These are phyloP conservation scores for Hypoxylon fragiforme DNA, from an alignment of 495 filamentous ascomycete species.

Conservation along the genomic window DNA sequence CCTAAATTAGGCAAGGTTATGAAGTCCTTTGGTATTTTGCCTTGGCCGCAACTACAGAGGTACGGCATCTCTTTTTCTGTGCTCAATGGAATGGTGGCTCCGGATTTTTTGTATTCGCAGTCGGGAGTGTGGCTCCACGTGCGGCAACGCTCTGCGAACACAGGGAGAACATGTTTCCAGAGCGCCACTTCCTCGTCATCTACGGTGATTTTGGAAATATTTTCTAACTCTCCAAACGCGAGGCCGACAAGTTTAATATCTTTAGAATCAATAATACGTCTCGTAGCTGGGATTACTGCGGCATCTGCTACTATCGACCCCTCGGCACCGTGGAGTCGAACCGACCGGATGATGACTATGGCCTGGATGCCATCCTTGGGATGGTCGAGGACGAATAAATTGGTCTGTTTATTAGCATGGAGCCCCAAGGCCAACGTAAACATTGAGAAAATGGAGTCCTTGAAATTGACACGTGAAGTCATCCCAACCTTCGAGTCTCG, in stretches of 20 bases:
- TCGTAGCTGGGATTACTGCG: slow-evolving; percentile 51
- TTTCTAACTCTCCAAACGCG: slow-evolving; percentile 27
- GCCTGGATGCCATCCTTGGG: slow-evolving; percentile 38
- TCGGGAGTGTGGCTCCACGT: slow-evolving; percentile 50
- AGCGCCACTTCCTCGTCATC: slow-evolving; percentile 49
- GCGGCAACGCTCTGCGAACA: slow-evolving; percentile 57
- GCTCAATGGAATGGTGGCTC: slow-evolving; percentile 35
- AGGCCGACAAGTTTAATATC: slow-evolving; percentile 39
- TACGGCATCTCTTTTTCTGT: slow-evolving; percentile 29
- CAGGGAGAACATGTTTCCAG: slow-evolving; percentile 55
- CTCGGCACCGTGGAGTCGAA: slow-evolving; percentile 47
- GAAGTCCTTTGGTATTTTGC: slow-evolving; percentile 37
- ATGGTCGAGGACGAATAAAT: slow-evolving; percentile 44
- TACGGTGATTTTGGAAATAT: slow-evolving; percentile 39
- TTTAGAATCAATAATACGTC: slow-evolving; percentile 19
- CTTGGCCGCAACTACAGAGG: slow-evolving; percentile 45
- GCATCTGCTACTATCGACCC: slow-evolving; percentile 52
- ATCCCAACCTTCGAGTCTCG: slow-evolving; percentile 21
- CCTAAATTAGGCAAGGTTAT: slow-evolving; percentile 40
- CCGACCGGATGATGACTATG: slow-evolving; percentile 45
- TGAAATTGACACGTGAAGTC: slow-evolving; percentile 47
- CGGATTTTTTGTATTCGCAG: slow-evolving; percentile 53
- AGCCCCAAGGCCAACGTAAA: slow-evolving; percentile 50
- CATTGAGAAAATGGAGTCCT: slow-evolving; percentile 51
- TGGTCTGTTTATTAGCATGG: slow-evolving; percentile 38